Conservation (phyloP, 768 basidiomycete genomes). For the Suillus decipiens region DNA sequence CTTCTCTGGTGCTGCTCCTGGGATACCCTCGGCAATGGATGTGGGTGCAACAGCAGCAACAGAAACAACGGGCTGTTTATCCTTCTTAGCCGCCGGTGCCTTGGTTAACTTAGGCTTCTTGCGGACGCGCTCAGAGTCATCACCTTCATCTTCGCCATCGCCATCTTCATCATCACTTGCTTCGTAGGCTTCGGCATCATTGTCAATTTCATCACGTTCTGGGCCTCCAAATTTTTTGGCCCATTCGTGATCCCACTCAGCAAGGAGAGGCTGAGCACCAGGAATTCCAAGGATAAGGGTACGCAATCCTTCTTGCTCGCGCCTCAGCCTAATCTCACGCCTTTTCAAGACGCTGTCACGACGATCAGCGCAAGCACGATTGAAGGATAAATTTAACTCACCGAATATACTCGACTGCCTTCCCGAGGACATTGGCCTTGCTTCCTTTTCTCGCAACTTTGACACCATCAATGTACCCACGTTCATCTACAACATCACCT, state of each 20-base stretch:
- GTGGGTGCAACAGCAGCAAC: slow-evolving; percentile 25
- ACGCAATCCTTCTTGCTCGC: slow-evolving; percentile 77
- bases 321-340: slow-evolving; percentile 67
- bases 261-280: slow-evolving; percentile 68
- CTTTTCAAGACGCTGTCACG: slow-evolving; percentile 69
- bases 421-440: slow-evolving; percentile 88
- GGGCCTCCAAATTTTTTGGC: slow-evolving; percentile 71
- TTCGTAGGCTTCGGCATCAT: slow-evolving; percentile 41
- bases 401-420: slow-evolving; percentile 88
- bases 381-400: slow-evolving; percentile 30
- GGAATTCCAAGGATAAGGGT: slow-evolving; percentile 69
- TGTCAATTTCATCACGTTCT: slow-evolving; percentile 72
- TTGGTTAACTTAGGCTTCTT: slow-evolving; percentile 60
- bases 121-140: slow-evolving; percentile 49
- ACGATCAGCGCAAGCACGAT: slow-evolving; percentile 11
- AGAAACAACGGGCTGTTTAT: slow-evolving; percentile 37
- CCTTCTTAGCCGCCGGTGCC: slow-evolving; percentile 48
- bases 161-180: slow-evolving; percentile 46
- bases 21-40: slow-evolving; percentile 28
- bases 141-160: slow-evolving; percentile 40
- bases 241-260: slow-evolving; percentile 81
- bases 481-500: slow-evolving; percentile 63
- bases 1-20: slow-evolving; percentile 59
- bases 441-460: slow-evolving; percentile 89
- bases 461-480: slow-evolving; percentile 91